Conservation (phyloP, 1,284 basidiomycete genomes). For the Ustilago trichophora region DNA sequence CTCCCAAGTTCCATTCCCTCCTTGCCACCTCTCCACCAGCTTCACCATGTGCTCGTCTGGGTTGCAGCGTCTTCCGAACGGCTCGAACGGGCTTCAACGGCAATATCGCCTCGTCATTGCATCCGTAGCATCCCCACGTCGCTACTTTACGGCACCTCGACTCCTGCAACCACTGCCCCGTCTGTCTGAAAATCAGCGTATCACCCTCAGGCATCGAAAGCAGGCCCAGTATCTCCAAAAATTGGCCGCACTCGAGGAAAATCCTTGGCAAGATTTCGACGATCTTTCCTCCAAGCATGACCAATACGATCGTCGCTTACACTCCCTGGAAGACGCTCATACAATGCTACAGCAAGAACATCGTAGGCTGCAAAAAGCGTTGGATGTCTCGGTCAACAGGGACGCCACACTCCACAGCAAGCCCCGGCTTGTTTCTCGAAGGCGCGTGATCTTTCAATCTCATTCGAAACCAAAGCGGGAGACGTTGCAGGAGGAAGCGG, state of each 20-base stretch:
- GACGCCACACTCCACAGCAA: no score
- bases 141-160: constrained; percentile 5
- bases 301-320: not conserved
- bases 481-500: no score
- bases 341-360: no score
- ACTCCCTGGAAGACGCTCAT: not conserved
- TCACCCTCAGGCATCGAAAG: not conserved
- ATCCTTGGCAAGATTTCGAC: not conserved
- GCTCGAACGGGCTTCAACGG: not conserved
- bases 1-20: not conserved
- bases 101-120: constrained; percentile 1
- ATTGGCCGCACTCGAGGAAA: not conserved
- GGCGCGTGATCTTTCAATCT: no score
- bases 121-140: not conserved
- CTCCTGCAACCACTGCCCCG: constrained; percentile 14
- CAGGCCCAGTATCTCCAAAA: not conserved
- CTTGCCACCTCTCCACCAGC: not conserved
- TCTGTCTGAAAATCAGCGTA: no score
- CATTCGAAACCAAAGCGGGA: no score
- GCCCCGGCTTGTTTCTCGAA: no score
- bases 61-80: constrained; percentile 7
- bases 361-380: no score
- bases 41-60: constrained; percentile 5
- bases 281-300: not conserved
- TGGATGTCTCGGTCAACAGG: no score